These are phyloP conservation scores for Globisporangium ultimum DNA, from an alignment of 352 stramenopile genomes.

Conservation along the genomic window DNA sequence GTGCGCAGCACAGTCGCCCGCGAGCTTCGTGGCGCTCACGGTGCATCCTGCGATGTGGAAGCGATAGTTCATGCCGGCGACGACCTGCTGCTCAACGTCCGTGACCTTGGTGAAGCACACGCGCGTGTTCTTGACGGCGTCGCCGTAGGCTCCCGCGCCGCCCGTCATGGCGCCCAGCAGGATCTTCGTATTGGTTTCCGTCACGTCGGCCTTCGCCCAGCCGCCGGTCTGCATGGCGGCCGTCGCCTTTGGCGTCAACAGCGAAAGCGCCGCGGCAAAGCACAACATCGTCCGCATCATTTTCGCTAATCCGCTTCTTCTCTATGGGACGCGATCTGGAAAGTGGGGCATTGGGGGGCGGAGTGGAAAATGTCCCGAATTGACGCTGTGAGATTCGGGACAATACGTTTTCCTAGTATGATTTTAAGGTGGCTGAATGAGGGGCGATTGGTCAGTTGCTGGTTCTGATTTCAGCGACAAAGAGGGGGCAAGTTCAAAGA, in stretches of 20 bases:
- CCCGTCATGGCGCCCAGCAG: conserved; percentile 1
- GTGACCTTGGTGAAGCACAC: conserved; percentile 36
- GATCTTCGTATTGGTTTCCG: background rate
- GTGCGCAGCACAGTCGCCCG: conserved; percentile 30
- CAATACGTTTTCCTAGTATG: no score
- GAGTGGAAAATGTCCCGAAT: no score
- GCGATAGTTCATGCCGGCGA: conserved; percentile 75
- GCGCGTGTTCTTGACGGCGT: conserved; percentile 23
- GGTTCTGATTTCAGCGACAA: no score
- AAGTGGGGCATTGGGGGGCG: no score
- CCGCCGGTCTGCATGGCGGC: background rate
- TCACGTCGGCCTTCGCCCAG: background rate
- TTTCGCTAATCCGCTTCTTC: background rate
- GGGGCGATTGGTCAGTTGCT: no score
- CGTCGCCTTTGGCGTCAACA: background rate
- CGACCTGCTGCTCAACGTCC: conserved; percentile 31
- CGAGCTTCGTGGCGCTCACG: conserved; percentile 24
- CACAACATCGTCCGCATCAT: background rate
- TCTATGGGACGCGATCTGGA: no score
- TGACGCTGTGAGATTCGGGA: no score
- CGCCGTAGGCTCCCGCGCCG: conserved; percentile 17
- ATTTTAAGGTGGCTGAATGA: no score
- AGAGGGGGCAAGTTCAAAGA: no score
- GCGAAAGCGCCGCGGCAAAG: background rate
- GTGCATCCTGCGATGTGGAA: conserved; percentile 57